A percentile compares a stretch with the other conserved stretches of the same genome.
phyloP scores from a whole-genome alignment of 192 early-diverging fungal genomes.

The Rhizophagus clarus region DNA sequence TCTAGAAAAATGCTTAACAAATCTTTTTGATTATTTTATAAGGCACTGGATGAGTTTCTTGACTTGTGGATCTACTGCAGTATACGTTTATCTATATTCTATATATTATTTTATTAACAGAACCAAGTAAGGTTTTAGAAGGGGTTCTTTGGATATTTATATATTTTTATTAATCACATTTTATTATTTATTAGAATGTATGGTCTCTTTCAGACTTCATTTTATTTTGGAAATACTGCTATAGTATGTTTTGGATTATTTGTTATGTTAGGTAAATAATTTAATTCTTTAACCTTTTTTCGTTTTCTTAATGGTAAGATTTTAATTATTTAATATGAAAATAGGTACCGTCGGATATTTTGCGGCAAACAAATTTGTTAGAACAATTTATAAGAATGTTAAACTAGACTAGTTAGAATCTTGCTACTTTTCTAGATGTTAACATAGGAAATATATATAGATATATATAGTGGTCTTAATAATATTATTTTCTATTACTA shows the following conservation, averaged over 20 bases:
- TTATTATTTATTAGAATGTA: conserved; percentile 62
- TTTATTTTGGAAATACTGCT: conserved; percentile 80
- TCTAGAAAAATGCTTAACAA: not conserved
- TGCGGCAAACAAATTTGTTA: conserved; percentile 64
- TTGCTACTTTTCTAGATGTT: no score
- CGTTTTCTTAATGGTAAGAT: not conserved
- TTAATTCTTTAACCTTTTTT: not conserved
- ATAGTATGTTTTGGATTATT: conserved; percentile 69
- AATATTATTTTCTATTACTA: no score
- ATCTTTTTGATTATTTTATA: not conserved
- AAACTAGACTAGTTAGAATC: conserved; percentile 55
- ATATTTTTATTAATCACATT: conserved; percentile 19
- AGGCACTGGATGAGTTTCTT: conserved; percentile 80
- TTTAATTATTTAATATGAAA: not conserved
- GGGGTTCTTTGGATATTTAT: not conserved
- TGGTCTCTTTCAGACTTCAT: conserved; percentile 75
- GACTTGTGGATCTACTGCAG: conserved; percentile 72
- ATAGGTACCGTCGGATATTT: conserved; percentile 65
- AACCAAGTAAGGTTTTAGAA: conserved; percentile 61
- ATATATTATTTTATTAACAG: conserved; percentile 73
- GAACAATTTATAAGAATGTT: conserved; percentile 74
- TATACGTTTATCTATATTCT: conserved; percentile 78
- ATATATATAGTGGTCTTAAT: no score
- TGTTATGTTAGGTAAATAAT: conserved; percentile 61
- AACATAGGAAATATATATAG: no score